Evolutionary conservation across 768 basidiomycete species (phyloP).

Genomic region (Podaxis sp.): DNA sequence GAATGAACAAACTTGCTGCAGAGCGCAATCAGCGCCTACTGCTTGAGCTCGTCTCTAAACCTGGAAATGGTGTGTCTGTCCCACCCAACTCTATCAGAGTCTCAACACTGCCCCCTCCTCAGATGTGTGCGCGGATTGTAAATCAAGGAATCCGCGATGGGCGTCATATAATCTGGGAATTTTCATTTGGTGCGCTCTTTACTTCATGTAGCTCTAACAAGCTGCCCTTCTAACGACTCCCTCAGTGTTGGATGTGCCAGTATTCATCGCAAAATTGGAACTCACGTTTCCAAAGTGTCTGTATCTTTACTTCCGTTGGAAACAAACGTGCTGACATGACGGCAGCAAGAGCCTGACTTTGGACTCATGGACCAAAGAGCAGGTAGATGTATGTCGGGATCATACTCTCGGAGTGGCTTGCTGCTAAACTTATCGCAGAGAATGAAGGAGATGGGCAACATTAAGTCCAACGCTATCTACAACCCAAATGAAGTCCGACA

Average conservation of each 20-base stretch:
- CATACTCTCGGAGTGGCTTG: slow-evolving; percentile 5
- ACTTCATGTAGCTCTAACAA: slow-evolving; percentile 5
- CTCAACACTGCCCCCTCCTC: slow-evolving; percentile 7
- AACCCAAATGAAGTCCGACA: slow-evolving; percentile 81
- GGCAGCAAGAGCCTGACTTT: slow-evolving; percentile 84
- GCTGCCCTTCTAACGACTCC: neutral
- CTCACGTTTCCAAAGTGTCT: slow-evolving; percentile 91
- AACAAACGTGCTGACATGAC: neutral
- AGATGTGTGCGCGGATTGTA: slow-evolving; percentile 94
- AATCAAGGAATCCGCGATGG: slow-evolving; percentile 84
- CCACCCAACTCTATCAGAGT: neutral
- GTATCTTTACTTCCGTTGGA: slow-evolving; percentile 18
- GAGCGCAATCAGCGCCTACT: slow-evolving; percentile 66
- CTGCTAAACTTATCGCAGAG: slow-evolving; percentile 33
- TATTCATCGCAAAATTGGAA: slow-evolving; percentile 92
- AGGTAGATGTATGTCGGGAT: slow-evolving; percentile 63
- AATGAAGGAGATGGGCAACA: slow-evolving; percentile 81
- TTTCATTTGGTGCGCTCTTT: slow-evolving; percentile 67
- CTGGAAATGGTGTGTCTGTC: slow-evolving; percentile 73
- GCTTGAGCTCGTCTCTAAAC: slow-evolving; percentile 61
- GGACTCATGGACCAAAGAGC: slow-evolving; percentile 86
- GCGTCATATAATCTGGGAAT: slow-evolving; percentile 86
- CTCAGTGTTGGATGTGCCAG: slow-evolving; percentile 81
- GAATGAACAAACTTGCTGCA: slow-evolving; percentile 51
- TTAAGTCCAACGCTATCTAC: slow-evolving; percentile 71